Percentiles rank a stretch among this genome's conserved stretches.
These are phyloP conservation scores for Pseudopediastrum boryanum DNA, from an alignment of 139 green algal species.

Conservation along the genomic window DNA sequence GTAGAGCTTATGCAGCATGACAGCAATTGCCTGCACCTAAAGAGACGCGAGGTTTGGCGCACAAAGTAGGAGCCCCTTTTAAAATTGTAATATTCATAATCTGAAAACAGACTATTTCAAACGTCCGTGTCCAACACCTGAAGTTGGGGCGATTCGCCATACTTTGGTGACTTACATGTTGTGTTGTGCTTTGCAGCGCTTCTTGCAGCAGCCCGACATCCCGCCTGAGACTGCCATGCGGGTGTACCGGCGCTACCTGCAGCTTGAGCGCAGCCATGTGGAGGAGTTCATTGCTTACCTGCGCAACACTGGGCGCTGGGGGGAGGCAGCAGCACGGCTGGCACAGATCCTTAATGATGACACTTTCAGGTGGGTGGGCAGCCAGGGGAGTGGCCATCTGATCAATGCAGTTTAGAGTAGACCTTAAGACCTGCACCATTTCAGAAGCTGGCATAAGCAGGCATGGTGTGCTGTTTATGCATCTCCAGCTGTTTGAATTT, in stretches of 20 bases:
- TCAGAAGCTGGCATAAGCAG: background rate
- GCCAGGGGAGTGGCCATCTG: background rate
- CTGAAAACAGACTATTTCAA: too few relatives aligned
- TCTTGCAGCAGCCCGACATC: conserved; percentile 74
- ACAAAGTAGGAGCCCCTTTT: too few relatives aligned
- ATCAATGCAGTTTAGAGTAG: too few relatives aligned
- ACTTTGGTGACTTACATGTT: too few relatives aligned
- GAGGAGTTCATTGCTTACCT: conserved; percentile 98
- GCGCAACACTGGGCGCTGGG: conserved; percentile 65
- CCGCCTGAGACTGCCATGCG: conserved; percentile 91
- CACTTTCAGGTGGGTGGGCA: conserved; percentile 77
- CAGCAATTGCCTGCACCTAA: too few relatives aligned
- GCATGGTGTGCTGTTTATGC: background rate
- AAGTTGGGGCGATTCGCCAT: too few relatives aligned
- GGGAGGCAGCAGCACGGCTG: conserved; percentile 82
- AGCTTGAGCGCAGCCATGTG: conserved; percentile 91
- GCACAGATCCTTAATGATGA: conserved; percentile 87
- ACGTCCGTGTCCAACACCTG: too few relatives aligned
- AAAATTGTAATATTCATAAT: too few relatives aligned
- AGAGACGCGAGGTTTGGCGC: too few relatives aligned
- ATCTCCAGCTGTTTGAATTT: background rate
- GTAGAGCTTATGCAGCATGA: too few relatives aligned
- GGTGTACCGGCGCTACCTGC: conserved; percentile 96
- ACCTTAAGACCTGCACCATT: background rate
- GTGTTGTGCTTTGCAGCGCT: conserved; percentile 66